Conservation (phyloP, 139 green algal genomes). For the Chlorella sp. region DNA sequence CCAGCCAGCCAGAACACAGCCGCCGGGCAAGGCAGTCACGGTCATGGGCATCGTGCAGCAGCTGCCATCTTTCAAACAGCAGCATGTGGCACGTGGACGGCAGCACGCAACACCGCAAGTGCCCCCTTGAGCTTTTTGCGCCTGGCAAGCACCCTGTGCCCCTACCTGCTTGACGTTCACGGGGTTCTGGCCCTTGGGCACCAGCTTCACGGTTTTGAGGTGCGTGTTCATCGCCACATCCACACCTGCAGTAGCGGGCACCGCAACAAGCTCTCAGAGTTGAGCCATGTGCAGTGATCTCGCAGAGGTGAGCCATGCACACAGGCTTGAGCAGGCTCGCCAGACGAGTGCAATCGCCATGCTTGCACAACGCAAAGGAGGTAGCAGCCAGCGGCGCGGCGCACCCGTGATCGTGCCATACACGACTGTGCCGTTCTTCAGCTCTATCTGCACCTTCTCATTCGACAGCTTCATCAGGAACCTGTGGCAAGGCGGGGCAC, state of each 20-base stretch:
- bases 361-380: neutral
- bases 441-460: constrained; percentile 98
- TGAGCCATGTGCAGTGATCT: too few species aligned
- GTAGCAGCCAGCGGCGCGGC: neutral
- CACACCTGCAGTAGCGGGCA: constrained; percentile 85
- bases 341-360: too few species aligned
- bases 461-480: constrained; percentile 99
- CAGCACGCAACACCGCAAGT: too few species aligned
- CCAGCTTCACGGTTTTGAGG: constrained; percentile 96
- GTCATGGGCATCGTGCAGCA: too few species aligned
- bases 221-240: constrained; percentile 99
- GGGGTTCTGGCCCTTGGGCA: constrained; percentile 91
- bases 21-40: too few species aligned
- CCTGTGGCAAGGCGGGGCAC: constrained; percentile 56
- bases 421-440: constrained; percentile 98
- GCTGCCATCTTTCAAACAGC: too few species aligned
- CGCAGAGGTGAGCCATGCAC: too few species aligned
- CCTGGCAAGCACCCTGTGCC: too few species aligned
- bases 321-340: too few species aligned
- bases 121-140: too few species aligned
- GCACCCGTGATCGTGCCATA: constrained; percentile 95
- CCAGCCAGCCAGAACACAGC: too few species aligned
- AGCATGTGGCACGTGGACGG: too few species aligned
- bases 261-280: neutral
- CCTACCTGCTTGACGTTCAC: constrained; percentile 76